Conservation (phyloP, 2,329 filamentous ascomycete genomes). For the Colletotrichum gloeosporioides region DNA sequence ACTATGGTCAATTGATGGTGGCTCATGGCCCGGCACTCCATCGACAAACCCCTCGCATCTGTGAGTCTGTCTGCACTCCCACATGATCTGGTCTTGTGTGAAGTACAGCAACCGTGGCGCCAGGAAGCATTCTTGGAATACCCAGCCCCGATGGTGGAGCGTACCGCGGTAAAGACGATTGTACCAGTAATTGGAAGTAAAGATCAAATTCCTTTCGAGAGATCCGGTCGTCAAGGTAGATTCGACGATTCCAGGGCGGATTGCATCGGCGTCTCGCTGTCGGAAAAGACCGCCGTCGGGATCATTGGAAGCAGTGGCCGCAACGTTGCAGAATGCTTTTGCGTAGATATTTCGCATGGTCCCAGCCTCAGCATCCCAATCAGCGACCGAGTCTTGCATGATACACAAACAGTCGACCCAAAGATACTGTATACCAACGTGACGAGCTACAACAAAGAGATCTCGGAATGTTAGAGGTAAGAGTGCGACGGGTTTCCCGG, state of each 20-base stretch:
- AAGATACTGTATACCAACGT: conserved; percentile 23
- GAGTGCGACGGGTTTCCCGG: neutral
- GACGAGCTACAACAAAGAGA: conserved; percentile 6
- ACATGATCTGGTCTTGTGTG: neutral
- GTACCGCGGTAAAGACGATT: neutral
- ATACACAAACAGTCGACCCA: conserved; percentile 26
- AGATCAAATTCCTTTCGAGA: neutral
- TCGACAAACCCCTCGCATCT: neutral
- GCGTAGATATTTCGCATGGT: conserved; percentile 21
- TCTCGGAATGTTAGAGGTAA: conserved; percentile 23
- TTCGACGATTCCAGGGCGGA: neutral
- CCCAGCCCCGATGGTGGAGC: neutral
- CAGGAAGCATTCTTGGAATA: neutral
- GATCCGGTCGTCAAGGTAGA: neutral
- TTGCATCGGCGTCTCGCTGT: neutral
- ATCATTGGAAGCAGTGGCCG: conserved; percentile 6
- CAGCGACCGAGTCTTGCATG: conserved; percentile 18
- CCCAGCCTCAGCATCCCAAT: conserved; percentile 23
- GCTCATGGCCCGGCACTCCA: too few relatives aligned
- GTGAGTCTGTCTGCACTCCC: neutral
- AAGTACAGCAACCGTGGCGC: neutral
- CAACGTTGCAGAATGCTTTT: conserved; percentile 14
- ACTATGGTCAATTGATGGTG: too few relatives aligned
- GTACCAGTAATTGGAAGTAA: neutral
- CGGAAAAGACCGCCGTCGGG: conserved; percentile 8